Percentiles rank a stretch among this genome's conserved stretches.
These are phyloP conservation scores for Retiboletus flavoniger DNA, from an alignment of 1,284 basidiomycete species.

Conservation along the genomic window DNA sequence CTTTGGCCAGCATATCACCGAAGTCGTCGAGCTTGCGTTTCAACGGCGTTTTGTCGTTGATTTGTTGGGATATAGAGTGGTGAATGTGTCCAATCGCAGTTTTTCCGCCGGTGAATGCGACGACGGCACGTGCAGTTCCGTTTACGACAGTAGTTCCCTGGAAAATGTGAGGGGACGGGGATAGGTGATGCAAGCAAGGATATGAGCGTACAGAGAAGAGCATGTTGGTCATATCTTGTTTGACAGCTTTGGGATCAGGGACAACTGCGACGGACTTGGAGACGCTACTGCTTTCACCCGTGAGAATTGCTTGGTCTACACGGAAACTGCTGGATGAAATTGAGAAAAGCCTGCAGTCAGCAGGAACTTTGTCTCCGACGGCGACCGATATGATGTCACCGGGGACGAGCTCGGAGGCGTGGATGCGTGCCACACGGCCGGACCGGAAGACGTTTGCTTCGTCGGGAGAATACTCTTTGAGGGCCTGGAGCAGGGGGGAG, in stretches of 20 bases:
- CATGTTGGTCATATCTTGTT: constrained; percentile 96
- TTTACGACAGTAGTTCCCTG: constrained; percentile 94
- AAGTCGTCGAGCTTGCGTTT: constrained; percentile 97
- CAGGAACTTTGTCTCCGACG: constrained; percentile 92
- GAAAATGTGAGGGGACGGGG: constrained; percentile 2
- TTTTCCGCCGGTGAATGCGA: constrained; percentile 79
- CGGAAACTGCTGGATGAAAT: constrained; percentile 90
- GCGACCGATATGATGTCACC: constrained; percentile 89
- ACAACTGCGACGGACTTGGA: constrained; percentile 74
- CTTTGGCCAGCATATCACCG: constrained; percentile 93
- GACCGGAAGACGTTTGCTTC: constrained; percentile 88
- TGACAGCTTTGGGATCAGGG: constrained; percentile 74
- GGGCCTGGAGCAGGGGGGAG: constrained; percentile 56
- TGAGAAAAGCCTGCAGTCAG: constrained; percentile 87
- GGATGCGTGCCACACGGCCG: constrained; percentile 69
- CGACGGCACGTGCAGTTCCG: constrained; percentile 81
- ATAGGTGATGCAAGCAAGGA: background rate
- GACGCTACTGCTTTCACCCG: constrained; percentile 88
- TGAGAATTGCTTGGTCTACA: constrained; percentile 92
- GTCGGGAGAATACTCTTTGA: constrained; percentile 94
- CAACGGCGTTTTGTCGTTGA: constrained; percentile 89
- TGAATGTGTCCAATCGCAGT: constrained; percentile 96
- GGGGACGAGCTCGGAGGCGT: constrained; percentile 86
- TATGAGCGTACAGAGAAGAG: constrained; percentile 69
- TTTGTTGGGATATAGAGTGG: constrained; percentile 87